Base-by-base conservation (phyloP, 2,329 filamentous ascomycete genomes). In the Myriosclerotinia scirpicola region DNA sequence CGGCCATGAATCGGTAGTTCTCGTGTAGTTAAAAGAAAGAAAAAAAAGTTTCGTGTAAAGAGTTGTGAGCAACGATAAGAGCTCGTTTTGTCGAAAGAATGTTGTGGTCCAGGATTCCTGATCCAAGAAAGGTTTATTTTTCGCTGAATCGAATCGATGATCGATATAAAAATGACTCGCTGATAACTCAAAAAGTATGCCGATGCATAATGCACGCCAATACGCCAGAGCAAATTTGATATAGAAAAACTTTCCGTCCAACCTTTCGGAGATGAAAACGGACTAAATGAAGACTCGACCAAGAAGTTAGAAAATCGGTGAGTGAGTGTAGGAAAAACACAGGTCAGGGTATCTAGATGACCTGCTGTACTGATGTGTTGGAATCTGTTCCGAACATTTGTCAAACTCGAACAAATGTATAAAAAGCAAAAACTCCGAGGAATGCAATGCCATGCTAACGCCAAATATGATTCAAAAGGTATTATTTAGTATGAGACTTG, bases 401-500 rank as follows among this genome's bases (percentile, higher is more conserved):
- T 48, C 22, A 50, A 60, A 48, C 46, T 34, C 56, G 20, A 60
- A 65, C 34, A 36, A 46, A 58, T 36, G 26, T 44, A 52, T 17
- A 17, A 53, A 58, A 42, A 17, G 12, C 17, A 11, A 67, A 60
- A 54, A 46, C 59, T 63, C 62, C 58, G 40, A 64, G 50, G 48
- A 65, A 67, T 64, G 60, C 58, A 67, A 65, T 65, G 63, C 63
- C 56, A 65, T 63, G 63, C 62, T 65, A 72, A 73, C 73, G 64
- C 73, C 73, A 68, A 67, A 65, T 73, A 67, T 53, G 66, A 73
- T 71, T 69, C 68, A 70, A 69, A 69, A 67, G 63, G 30, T 65
- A 65, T 65, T 69, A 73, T 82, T 44, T 79, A 89, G 76, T 87
- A 89, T 14, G 87, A 89, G 62, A 83, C 86, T 84, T 89, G 86